These are phyloP conservation scores for Choanephora cucurbitarum DNA, from an alignment of 371 early-diverging fungal species.

Conservation along the genomic window DNA sequence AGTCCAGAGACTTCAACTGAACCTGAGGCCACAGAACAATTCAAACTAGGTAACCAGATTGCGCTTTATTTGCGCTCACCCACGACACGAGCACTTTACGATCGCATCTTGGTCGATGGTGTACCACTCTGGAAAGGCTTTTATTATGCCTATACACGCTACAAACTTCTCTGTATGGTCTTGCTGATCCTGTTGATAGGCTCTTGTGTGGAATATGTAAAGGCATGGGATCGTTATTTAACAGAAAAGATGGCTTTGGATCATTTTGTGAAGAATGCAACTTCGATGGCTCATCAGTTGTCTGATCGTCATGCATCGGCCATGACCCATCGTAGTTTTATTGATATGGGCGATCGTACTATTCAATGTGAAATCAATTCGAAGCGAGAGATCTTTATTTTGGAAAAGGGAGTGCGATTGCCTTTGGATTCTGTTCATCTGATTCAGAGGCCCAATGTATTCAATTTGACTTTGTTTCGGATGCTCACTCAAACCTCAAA, in stretches of 20 bases:
- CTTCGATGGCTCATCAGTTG: conserved; percentile 19
- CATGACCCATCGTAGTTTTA: conserved; percentile 21
- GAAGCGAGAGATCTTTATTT: conserved; percentile 15
- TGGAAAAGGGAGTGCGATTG: conserved; percentile 10
- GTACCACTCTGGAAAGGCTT: conserved; percentile 19
- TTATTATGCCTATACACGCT: conserved; percentile 9
- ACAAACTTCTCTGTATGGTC: conserved; percentile 14
- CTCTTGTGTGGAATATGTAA: too few species aligned
- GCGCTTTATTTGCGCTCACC: conserved; percentile 13
- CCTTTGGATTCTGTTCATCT: conserved; percentile 9
- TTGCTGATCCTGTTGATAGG: background rate
- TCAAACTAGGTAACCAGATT: conserved; percentile 15
- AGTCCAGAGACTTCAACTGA: conserved; percentile 12
- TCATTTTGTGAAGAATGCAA: conserved; percentile 22
- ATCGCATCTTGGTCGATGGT: conserved; percentile 1
- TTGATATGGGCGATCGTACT: conserved; percentile 21
- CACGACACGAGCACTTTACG: conserved; percentile 11
- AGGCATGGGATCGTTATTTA: conserved; percentile 17
- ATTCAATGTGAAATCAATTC: conserved; percentile 22
- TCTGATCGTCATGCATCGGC: conserved; percentile 16
- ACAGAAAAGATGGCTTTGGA: conserved; percentile 14
- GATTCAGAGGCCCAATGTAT: conserved; percentile 12
- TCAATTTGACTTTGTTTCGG: conserved; percentile 3
- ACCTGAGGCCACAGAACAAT: conserved; percentile 2
- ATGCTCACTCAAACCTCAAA: too few species aligned